phyloP scores from a whole-genome alignment of 768 basidiomycete genomes.

The Suillus spraguei region DNA sequence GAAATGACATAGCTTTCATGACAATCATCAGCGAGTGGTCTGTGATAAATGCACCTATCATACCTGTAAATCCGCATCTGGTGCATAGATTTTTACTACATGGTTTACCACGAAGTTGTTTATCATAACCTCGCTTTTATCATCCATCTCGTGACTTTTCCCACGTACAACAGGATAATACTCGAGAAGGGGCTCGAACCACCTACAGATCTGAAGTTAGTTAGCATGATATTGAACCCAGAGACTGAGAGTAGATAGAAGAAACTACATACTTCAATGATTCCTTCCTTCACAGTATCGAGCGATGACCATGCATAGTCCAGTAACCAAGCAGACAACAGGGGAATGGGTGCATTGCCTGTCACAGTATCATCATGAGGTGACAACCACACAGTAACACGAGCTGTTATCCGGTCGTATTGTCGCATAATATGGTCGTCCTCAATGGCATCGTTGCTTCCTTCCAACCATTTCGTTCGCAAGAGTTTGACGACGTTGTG shows the following conservation, averaged over 20 bases:
- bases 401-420: not conserved
- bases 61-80: not conserved
- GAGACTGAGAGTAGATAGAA: not conserved
- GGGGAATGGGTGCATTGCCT: not conserved
- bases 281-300: not conserved
- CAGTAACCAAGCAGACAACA: slow-evolving; percentile 2
- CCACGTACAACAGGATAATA: not conserved
- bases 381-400: slow-evolving; percentile 2
- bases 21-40: not conserved
- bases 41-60: not conserved
- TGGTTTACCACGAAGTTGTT: not conserved
- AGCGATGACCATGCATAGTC: not conserved
- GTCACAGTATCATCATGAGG: not conserved
- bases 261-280: not conserved
- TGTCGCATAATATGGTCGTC: not conserved
- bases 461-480: not conserved
- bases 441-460: not conserved
- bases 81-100: not conserved
- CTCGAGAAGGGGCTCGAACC: slow-evolving; percentile 3
- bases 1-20: not conserved
- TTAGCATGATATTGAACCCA: not conserved
- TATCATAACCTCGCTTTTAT: not conserved
- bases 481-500: not conserved
- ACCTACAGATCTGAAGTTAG: not conserved
- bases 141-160: not conserved